These are phyloP conservation scores for Cladochytrium replicatum DNA, from an alignment of 192 early-diverging fungal species.

Conservation along the genomic window DNA sequence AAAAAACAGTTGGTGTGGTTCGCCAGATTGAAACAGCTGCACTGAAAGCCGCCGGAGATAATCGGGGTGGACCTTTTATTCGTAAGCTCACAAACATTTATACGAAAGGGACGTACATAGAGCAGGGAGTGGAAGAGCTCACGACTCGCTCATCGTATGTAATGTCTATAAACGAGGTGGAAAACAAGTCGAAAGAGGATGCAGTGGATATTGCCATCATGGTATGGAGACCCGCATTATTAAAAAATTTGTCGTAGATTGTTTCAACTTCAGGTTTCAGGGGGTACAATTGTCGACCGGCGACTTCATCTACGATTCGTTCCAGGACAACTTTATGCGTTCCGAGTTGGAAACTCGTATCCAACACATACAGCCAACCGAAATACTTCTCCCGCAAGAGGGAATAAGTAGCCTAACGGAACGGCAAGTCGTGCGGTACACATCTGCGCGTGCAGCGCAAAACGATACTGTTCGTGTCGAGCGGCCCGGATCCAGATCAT, in stretches of 20 bases:
- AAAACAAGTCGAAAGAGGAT: constrained; percentile 12
- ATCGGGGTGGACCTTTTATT: constrained; percentile 54
- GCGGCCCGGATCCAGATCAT: constrained; percentile 38
- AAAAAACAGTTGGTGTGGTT: constrained; percentile 71
- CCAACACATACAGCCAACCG: constrained; percentile 52
- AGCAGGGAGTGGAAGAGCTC: constrained; percentile 27
- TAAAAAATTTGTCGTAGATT: neutral
- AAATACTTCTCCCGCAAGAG: constrained; percentile 48
- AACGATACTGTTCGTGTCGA: constrained; percentile 45
- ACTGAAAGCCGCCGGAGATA: constrained; percentile 64
- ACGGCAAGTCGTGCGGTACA: constrained; percentile 11
- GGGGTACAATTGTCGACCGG: constrained; percentile 59
- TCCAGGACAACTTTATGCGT: constrained; percentile 50
- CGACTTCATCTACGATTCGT: constrained; percentile 61
- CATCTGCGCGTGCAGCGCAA: neutral
- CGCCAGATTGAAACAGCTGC: constrained; percentile 78
- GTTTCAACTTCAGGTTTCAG: constrained; percentile 14
- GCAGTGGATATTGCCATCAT: constrained; percentile 6
- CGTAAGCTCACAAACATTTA: constrained; percentile 57
- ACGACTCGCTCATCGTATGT: neutral
- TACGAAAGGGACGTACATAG: constrained; percentile 54
- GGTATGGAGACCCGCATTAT: no score
- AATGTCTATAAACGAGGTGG: constrained; percentile 2
- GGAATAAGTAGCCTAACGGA: constrained; percentile 47
- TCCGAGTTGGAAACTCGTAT: constrained; percentile 61